Base-by-base conservation (phyloP, 106 monocot species). In the Acorus gramineus region DNA sequence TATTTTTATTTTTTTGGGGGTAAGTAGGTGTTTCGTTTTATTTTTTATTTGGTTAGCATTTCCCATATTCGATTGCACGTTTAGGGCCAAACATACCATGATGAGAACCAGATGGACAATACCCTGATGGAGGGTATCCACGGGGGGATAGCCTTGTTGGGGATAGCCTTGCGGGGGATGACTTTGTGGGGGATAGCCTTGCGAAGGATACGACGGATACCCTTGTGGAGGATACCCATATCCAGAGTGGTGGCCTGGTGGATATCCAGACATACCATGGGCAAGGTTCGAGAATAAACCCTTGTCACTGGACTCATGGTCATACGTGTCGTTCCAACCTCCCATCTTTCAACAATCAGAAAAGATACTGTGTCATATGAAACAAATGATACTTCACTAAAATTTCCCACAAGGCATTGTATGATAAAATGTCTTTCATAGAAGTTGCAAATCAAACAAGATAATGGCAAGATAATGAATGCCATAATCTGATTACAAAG, bases 231-330 rank as follows among this genome's bases (percentile, higher is more conserved):
- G 66, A 2, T 59, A 61, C 2, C 82, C 74, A 62, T 82, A 68
- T 7, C 70, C 70, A 45, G 60, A 66, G 54, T 66, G 69, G 0
- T 81, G 52, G 53, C 82, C 80, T 0, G 57, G 72, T 11, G 63
- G 42, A 57, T 82, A 71, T 67, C 71, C 78, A 11, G 68, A 68
- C 12, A 70, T 10, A 48, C 81, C 81, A 54, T 78, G 69, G 3
- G 69, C 71, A 10, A 85, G 42, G 67, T 72, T 75, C 14, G 85
- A 85, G n/a, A 81, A 66, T 3, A 81, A 50, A 46, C 85, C 85
- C 62, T 66, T 81, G 52, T 85, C 81, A 48, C 53, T 77, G 50
- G 61, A 66, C 9, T 82, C 81, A 44, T 65, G 54, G n/a, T 65
- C 68, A 13, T 57, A 68, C 9, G 61, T 72, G 47, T 72, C 63